Conservation (phyloP, 2,329 filamentous ascomycete species). For the Pezicula carpinea region DNA sequence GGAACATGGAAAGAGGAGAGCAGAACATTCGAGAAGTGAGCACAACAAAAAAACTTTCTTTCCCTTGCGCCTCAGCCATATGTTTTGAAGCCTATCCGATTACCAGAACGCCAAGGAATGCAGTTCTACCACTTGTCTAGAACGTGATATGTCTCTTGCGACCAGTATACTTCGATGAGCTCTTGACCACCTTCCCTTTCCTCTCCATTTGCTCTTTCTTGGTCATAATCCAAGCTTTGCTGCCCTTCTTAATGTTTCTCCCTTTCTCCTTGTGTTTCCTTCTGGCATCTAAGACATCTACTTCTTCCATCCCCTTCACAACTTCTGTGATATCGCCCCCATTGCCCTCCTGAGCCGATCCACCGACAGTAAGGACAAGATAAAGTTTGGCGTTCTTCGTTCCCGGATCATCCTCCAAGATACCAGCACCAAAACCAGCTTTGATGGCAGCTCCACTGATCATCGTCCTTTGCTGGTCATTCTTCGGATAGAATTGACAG, state of each 20-base stretch:
- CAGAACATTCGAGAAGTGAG: no score
- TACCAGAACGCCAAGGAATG: constrained; percentile 24
- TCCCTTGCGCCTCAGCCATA: neutral
- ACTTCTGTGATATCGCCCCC: constrained; percentile 85
- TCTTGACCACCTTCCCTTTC: constrained; percentile 93
- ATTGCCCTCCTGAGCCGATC: constrained; percentile 40
- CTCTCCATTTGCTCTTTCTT: constrained; percentile 92
- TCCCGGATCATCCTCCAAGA: constrained; percentile 90
- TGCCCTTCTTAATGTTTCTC: constrained; percentile 68
- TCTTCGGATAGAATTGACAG: constrained; percentile 98
- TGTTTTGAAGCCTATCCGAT: constrained; percentile 10
- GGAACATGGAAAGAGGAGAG: no score
- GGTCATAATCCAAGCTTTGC: constrained; percentile 76
- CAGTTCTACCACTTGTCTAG: constrained; percentile 34
- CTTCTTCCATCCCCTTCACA: constrained; percentile 81
- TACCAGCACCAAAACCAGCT: constrained; percentile 90
- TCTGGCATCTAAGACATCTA: constrained; percentile 72
- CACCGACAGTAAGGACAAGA: constrained; percentile 85
- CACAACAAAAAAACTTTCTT: neutral
- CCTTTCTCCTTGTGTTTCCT: constrained; percentile 44
- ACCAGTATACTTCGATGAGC: constrained; percentile 88
- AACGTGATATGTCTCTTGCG: constrained; percentile 78
- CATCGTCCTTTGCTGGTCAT: constrained; percentile 86
- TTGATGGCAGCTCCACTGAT: constrained; percentile 86
- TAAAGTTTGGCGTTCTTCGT: constrained; percentile 98